Conservation (phyloP, 257 asterid genomes). For the Petrea volubilis region DNA sequence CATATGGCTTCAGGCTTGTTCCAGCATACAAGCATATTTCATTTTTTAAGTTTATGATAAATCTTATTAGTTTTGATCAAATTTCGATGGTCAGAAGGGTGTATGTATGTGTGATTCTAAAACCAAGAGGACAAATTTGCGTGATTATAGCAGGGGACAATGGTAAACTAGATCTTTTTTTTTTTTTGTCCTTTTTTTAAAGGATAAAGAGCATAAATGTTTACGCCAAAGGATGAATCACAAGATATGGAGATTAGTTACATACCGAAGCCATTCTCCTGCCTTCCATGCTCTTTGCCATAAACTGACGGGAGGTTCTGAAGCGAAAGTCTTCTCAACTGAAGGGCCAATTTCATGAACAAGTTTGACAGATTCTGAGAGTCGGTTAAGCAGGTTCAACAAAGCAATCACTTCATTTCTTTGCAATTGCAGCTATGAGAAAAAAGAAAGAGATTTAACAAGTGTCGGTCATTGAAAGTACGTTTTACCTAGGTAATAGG, state of each 20-base stretch:
- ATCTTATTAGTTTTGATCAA: no score
- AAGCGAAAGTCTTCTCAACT: constrained; percentile 50
- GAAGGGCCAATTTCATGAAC: constrained; percentile 68
- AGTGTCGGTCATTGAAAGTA: background rate
- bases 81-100: no score
- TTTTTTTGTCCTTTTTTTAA: background rate
- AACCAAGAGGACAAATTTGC: no score
- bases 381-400: constrained; percentile 76
- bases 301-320: constrained; percentile 41
- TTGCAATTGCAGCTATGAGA: constrained; percentile 75
- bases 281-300: constrained; percentile 45
- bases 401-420: constrained; percentile 95
- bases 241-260: constrained; percentile 12
- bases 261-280: constrained; percentile 39
- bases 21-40: no score
- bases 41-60: background rate
- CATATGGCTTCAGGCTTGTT: background rate
- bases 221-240: constrained; percentile 1
- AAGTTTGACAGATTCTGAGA: constrained; percentile 81
- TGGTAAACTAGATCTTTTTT: background rate
- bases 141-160: no score
- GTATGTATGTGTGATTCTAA: no score
- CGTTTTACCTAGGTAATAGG: background rate
- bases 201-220: background rate
- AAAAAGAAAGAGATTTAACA: background rate